Evolutionary conservation across 441 rosid genomes (phyloP).

Genomic region (Cnidoscolus chayamansa): DNA sequence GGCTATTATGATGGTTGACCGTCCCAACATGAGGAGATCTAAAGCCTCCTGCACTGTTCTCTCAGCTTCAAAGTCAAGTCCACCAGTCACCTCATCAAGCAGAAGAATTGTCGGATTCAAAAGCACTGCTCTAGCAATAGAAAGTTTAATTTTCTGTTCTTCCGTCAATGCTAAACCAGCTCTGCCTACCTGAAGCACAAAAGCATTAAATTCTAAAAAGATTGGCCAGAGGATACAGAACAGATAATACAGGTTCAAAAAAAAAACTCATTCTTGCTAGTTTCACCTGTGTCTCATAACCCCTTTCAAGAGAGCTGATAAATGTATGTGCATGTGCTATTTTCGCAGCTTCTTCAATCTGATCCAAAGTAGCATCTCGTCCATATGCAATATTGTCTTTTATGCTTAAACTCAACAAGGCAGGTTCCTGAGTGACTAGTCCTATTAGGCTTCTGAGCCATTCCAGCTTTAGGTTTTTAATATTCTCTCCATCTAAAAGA

Average conservation of each 20-base stretch:
- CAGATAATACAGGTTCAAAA: slow-evolving; percentile 8
- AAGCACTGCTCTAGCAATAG: slow-evolving; percentile 98
- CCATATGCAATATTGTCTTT: slow-evolving; percentile 94
- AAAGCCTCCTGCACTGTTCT: slow-evolving; percentile 84
- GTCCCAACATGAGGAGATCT: slow-evolving; percentile 94
- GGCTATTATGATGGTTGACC: slow-evolving; percentile 96
- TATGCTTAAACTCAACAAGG: slow-evolving; percentile 84
- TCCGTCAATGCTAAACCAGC: slow-evolving; percentile 82
- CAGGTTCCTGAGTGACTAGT: slow-evolving; percentile 97
- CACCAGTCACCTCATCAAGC: slow-evolving; percentile 98
- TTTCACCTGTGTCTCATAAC: slow-evolving; percentile 92
- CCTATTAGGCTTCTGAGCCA: slow-evolving; percentile 97
- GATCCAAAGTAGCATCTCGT: slow-evolving; percentile 75
- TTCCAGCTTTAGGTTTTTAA: slow-evolving; percentile 80
- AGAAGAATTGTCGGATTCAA: slow-evolving; percentile 83
- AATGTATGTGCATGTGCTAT: slow-evolving; percentile 95
- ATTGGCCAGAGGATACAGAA: slow-evolving; percentile 4
- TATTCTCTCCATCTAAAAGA: slow-evolving; percentile 92
- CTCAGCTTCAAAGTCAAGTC: slow-evolving; percentile 98
- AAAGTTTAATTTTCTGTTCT: slow-evolving; percentile 91
- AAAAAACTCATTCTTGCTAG: slow-evolving; percentile 9
- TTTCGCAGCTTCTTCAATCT: slow-evolving; percentile 98
- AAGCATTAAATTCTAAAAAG: slow-evolving; percentile 18
- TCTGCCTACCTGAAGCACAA: slow-evolving; percentile 73
- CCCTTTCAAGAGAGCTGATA: slow-evolving; percentile 86